Base-by-base conservation (phyloP, 2,329 filamentous ascomycete species). In the Colletotrichum tropicicola region DNA sequence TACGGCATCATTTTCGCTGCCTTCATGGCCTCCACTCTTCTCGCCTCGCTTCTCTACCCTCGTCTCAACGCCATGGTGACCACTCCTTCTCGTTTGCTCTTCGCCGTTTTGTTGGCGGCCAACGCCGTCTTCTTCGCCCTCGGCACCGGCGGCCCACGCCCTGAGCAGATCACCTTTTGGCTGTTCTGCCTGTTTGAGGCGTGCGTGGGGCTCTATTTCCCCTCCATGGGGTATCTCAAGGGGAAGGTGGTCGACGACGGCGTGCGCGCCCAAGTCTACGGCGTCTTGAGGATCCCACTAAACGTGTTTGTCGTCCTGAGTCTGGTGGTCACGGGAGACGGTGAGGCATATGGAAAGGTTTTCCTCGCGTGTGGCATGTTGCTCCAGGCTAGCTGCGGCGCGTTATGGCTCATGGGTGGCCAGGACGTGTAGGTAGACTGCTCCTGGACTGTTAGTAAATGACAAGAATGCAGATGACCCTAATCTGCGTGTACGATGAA, bases 1-100 rank as follows among this genome's bases (percentile, higher is more conserved):
- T 85, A 87, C 66, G 84, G 85, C 7, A 78, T 87, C 54, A 83
- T 87, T 45, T 88, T 88, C 65, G 82, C 83, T 44, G 81, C 80
- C 41, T 86, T 89, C 71, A 88, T 89, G 87, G 83, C 82, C 21
- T 80, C 83, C 6, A 86, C 87, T 73, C 87, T 87, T 74, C 79
- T 87, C 6, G 85, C 87, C n/a, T 87, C 86, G 2, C 78, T 87
- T 25, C 68, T 83, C 6, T 88, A 88, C 73, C 63, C 67, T 1
- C 64, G 59, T 12, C 35, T 67, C 15, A 54, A 55, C 19, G 37
- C 66, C 12, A 60, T 63, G 30, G 55, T 63, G 9, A 64, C 63
- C n/a, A 63, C 52, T 5, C 63, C 63, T 2, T 58, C 63, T 10
- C 60, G 52, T 2, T 70, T 80, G 10, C 73, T 82, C 6, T 68